Conservation (phyloP, 1,284 basidiomycete genomes). For the Ceratobasidium sp. region DNA sequence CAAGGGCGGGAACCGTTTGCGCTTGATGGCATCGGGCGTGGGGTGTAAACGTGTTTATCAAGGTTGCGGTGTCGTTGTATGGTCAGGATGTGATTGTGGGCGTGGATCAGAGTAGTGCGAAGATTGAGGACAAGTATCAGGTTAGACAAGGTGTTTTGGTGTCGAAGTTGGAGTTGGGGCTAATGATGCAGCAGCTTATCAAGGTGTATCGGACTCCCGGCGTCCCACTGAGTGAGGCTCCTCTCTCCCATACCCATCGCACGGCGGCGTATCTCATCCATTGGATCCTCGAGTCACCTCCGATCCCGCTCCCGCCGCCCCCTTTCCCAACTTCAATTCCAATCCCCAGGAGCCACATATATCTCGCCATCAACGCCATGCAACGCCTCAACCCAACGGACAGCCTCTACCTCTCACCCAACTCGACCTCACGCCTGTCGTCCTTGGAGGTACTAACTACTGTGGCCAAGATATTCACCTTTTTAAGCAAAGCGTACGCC, state of each 20-base stretch:
- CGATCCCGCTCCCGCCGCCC: too few species aligned
- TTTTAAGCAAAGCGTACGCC: too few species aligned
- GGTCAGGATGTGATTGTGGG: constrained; percentile 32
- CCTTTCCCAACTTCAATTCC: too few species aligned
- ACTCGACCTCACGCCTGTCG: too few species aligned
- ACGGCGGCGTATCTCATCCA: too few species aligned
- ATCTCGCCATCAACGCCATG: too few species aligned
- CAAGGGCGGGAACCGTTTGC: background rate
- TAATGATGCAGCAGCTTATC: background rate
- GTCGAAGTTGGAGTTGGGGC: background rate
- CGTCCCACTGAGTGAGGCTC: background rate
- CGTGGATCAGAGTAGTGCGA: constrained; percentile 21
- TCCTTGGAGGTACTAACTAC: too few species aligned
- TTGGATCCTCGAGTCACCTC: too few species aligned
- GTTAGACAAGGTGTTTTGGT: background rate
- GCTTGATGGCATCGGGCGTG: background rate
- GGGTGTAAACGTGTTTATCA: constrained; percentile 24
- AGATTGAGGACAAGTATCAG: constrained; percentile 17
- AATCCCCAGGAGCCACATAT: too few species aligned
- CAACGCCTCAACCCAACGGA: too few species aligned
- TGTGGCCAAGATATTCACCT: too few species aligned
- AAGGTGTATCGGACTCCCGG: background rate
- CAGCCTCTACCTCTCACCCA: too few species aligned
- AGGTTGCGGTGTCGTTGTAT: constrained; percentile 14
- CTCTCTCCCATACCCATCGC: constrained; percentile 4